A percentile compares a stretch with the other conserved stretches of the same genome.
phyloP scores from a whole-genome alignment of 306 rosid genomes.

The Alnus rubra region DNA sequence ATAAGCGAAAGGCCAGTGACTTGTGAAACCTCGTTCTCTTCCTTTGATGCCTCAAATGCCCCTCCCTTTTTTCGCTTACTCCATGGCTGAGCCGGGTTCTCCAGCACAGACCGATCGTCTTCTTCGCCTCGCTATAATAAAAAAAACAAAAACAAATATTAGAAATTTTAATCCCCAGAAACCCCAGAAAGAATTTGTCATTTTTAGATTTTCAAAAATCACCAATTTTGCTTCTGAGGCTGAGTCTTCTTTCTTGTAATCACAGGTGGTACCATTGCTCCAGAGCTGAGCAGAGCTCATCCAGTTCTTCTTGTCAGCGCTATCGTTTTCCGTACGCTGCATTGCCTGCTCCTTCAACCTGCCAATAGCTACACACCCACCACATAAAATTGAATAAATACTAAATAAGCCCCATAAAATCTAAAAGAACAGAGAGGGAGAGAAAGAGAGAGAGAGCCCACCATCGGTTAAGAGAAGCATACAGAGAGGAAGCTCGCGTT shows the following conservation, averaged over 20 bases:
- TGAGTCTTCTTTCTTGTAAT: constrained; percentile 21
- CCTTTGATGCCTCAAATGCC: constrained; percentile 41
- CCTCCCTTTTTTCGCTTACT: constrained; percentile 39
- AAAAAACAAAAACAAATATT: neutral
- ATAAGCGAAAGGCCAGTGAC: constrained; percentile 58
- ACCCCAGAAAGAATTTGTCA: neutral
- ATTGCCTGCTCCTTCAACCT: constrained; percentile 57
- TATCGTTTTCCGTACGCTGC: constrained; percentile 29
- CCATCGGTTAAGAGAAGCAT: constrained; percentile 69
- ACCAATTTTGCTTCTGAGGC: constrained; percentile 36
- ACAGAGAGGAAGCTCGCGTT: constrained; percentile 87
- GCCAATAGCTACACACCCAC: constrained; percentile 48
- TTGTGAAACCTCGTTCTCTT: constrained; percentile 42
- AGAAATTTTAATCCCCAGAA: neutral
- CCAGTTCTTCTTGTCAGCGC: constrained; percentile 53
- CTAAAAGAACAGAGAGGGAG: neutral
- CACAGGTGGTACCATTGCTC: constrained; percentile 42
- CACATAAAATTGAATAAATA: constrained; percentile 13
- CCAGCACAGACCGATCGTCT: constrained; percentile 46
- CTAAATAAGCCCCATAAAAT: neutral
- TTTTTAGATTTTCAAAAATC: neutral
- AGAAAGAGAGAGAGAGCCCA: constrained; percentile 24
- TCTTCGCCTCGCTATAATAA: constrained; percentile 52
- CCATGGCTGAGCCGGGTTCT: constrained; percentile 35
- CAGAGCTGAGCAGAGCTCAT: constrained; percentile 70